Percentiles rank a stretch among this genome's conserved stretches.
These are phyloP conservation scores for Solanum hybrid DNA, from an alignment of 305 asterid genomes.

Conservation along the genomic window DNA sequence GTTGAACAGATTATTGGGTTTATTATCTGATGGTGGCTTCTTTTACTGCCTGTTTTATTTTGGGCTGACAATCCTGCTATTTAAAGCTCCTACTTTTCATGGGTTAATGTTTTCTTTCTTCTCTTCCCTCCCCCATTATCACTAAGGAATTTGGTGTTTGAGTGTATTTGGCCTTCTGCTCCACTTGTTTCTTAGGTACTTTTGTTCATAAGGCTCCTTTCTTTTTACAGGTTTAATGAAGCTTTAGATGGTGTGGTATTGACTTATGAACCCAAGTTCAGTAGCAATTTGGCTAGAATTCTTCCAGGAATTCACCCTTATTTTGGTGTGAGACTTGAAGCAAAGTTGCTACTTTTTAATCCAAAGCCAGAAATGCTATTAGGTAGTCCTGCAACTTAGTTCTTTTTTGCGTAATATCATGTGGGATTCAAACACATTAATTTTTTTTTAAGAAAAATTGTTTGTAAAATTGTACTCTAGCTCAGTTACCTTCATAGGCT, in stretches of 20 bases:
- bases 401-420: neutral
- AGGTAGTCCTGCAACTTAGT: neutral
- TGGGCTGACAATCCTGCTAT: neutral
- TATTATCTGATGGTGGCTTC: neutral
- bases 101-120: neutral
- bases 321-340: slow-evolving; percentile 22
- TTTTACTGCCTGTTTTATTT: neutral
- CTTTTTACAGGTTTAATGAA: neutral
- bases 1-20: neutral
- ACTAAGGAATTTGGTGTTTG: neutral
- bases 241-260: slow-evolving; percentile 23
- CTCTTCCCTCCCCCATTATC: neutral
- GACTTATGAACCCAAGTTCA: slow-evolving; percentile 51
- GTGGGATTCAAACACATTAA: neutral
- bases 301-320: slow-evolving; percentile 56
- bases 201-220: neutral
- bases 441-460: neutral
- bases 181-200: neutral
- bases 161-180: neutral
- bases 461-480: neutral
- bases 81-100: neutral
- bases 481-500: neutral
- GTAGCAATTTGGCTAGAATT: slow-evolving; percentile 43
- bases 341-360: neutral
- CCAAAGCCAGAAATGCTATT: neutral